phyloP scores from a whole-genome alignment of 2,329 filamentous ascomycete species.

The Fusarium nisikadoi region DNA sequence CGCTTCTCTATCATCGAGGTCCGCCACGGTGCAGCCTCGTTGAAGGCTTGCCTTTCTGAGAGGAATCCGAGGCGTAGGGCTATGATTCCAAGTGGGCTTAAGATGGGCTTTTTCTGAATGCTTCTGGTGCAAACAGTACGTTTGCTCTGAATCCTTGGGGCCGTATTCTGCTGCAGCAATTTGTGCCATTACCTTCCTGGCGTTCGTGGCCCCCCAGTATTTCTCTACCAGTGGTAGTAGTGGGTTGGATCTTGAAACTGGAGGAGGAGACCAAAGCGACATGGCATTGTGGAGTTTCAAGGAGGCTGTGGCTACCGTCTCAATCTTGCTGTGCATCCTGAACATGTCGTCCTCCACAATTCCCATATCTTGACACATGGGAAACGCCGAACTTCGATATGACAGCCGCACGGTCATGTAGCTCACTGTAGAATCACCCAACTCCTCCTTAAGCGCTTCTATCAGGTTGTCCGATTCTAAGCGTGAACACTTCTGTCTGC shows the following conservation, averaged over 20 bases:
- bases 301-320: slow-evolving; percentile 63
- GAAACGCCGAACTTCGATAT: slow-evolving; percentile 68
- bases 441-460: slow-evolving; percentile 66
- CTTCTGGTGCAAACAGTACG: neutral
- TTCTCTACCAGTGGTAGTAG: slow-evolving; percentile 58
- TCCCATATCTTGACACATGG: slow-evolving; percentile 44
- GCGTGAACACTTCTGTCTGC: slow-evolving; percentile 41
- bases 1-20: neutral
- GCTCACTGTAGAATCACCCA: slow-evolving; percentile 59
- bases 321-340: slow-evolving; percentile 59
- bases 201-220: slow-evolving; percentile 60
- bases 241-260: slow-evolving; percentile 49
- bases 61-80: slow-evolving; percentile 32
- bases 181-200: slow-evolving; percentile 54
- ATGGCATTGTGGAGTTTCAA: slow-evolving; percentile 60
- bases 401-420: slow-evolving; percentile 64
- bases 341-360: slow-evolving; percentile 50
- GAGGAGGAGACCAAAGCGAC: slow-evolving; percentile 64
- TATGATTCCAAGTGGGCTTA: slow-evolving; percentile 3
- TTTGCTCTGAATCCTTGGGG: slow-evolving; percentile 1
- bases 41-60: slow-evolving; percentile 40
- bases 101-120: neutral
- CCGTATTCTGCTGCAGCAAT: slow-evolving; percentile 36
- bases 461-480: slow-evolving; percentile 66
- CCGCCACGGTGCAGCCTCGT: neutral